Conservation (phyloP, 192 early-diverging fungal species). For the Coemansia reversa region DNA sequence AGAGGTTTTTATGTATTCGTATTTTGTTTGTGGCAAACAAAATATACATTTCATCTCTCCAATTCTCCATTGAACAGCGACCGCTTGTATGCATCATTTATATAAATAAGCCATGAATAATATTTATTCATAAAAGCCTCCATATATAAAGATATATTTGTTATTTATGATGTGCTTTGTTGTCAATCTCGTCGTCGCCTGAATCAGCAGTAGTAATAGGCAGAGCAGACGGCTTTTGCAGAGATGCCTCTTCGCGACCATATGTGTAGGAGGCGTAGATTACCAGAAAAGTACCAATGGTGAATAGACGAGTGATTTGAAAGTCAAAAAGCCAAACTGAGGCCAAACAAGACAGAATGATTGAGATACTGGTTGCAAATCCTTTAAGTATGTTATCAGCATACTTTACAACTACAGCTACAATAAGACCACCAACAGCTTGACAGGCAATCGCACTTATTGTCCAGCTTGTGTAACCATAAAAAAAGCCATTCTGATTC, state of each 20-base stretch:
- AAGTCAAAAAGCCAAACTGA: constrained; percentile 87
- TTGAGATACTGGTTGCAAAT: constrained; percentile 97
- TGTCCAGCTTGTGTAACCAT: constrained; percentile 82
- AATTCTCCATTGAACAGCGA: too few species aligned
- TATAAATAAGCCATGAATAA: too few species aligned
- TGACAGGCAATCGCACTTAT: constrained; percentile 81
- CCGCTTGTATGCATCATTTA: too few species aligned
- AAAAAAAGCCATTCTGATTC: constrained; percentile 82
- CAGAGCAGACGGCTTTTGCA: constrained; percentile 7
- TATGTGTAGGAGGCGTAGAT: constrained; percentile 79
- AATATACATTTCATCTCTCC: too few species aligned
- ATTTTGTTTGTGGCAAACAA: too few species aligned
- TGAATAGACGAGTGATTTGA: constrained; percentile 67
- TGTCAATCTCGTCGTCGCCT: too few species aligned
- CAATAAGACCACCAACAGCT: constrained; percentile 90
- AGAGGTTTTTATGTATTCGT: too few species aligned
- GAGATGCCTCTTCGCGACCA: constrained; percentile 28
- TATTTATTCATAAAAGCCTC: too few species aligned
- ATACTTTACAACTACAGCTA: constrained; percentile 95
- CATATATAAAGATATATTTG: too few species aligned
- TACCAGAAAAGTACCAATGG: constrained; percentile 69
- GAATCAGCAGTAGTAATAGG: not conserved
- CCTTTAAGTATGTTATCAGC: constrained; percentile 99
- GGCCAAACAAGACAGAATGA: constrained; percentile 83
- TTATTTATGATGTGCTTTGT: too few species aligned